Percentiles rank a stretch among this genome's conserved stretches.
These are phyloP conservation scores for Neodidymelliopsis sp. DNA, from an alignment of 2,329 filamentous ascomycete species.

Conservation along the genomic window DNA sequence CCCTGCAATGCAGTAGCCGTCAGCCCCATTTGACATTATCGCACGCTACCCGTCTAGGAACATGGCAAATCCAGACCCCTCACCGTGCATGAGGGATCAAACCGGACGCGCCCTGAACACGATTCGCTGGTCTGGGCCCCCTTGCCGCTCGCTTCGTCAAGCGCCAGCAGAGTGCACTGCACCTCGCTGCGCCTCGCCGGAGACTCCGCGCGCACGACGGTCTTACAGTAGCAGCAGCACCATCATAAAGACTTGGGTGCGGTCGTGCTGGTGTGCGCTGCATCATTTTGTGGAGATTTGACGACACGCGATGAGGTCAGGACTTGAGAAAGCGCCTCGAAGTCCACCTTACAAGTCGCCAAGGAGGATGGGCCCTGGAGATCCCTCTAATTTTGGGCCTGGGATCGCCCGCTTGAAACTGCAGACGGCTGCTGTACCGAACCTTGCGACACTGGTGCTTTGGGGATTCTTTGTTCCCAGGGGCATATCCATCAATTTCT, in stretches of 20 bases:
- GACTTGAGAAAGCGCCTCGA: no score
- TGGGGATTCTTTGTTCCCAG: not conserved
- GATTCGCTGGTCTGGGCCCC: slow-evolving; percentile 9
- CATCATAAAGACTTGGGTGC: not conserved
- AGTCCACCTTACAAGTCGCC: not conserved
- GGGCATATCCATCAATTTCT: no score
- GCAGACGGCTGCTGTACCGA: slow-evolving; percentile 3
- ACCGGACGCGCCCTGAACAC: slow-evolving; percentile 2
- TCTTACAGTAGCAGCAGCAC: not conserved
- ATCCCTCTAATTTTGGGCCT: slow-evolving; percentile 8
- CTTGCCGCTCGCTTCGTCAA: not conserved
- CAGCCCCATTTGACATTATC: slow-evolving; percentile 12
- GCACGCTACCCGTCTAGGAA: slow-evolving; percentile 3
- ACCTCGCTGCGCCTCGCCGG: slow-evolving; percentile 9
- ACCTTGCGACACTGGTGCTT: slow-evolving; percentile 6
- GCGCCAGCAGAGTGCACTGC: slow-evolving; percentile 1
- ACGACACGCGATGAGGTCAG: slow-evolving; percentile 1
- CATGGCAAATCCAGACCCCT: slow-evolving; percentile 7
- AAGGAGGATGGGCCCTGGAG: slow-evolving; percentile 10
- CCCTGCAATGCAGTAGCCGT: slow-evolving; percentile 2
- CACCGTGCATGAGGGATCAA: slow-evolving; percentile 3
- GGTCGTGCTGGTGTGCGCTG: not conserved
- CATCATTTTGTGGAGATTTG: not conserved
- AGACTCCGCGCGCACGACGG: not conserved
- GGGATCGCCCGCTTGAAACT: slow-evolving; percentile 10